These are phyloP conservation scores for Solanum chacoense DNA, from an alignment of 305 asterid species.

Conservation along the genomic window DNA sequence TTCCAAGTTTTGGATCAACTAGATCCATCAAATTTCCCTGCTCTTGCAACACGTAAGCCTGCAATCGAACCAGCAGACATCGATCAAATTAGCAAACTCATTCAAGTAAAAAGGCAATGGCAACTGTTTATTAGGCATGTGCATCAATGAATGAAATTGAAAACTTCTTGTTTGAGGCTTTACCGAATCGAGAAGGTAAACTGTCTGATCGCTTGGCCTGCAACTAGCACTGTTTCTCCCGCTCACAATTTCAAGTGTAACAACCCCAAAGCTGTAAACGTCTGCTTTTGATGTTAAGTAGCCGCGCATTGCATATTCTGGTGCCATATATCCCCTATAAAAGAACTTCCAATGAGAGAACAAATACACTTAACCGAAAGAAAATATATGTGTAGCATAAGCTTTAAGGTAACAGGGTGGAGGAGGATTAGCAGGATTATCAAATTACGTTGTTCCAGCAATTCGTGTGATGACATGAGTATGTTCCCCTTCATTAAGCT, in stretches of 20 bases:
- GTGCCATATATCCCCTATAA: constrained; percentile 6
- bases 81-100: background rate
- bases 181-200: constrained; percentile 3
- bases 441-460: constrained; percentile 8
- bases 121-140: background rate
- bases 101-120: background rate
- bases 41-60: background rate
- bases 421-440: background rate
- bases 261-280: constrained; percentile 7
- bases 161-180: background rate
- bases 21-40: background rate
- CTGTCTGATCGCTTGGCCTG: background rate
- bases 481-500: constrained; percentile 5
- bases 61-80: background rate
- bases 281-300: constrained; percentile 1
- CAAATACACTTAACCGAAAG: background rate
- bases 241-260: constrained; percentile 8
- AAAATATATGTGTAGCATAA: background rate
- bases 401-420: background rate
- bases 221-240: background rate
- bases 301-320: background rate
- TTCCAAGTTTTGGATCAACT: background rate
- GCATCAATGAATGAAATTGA: background rate
- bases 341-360: background rate
- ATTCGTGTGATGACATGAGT: constrained; percentile 1